Percentiles rank a stretch among this genome's conserved stretches.
These are phyloP conservation scores for Melocanna baccifera DNA, from an alignment of 176 grass and related monocot species.

Conservation along the genomic window DNA sequence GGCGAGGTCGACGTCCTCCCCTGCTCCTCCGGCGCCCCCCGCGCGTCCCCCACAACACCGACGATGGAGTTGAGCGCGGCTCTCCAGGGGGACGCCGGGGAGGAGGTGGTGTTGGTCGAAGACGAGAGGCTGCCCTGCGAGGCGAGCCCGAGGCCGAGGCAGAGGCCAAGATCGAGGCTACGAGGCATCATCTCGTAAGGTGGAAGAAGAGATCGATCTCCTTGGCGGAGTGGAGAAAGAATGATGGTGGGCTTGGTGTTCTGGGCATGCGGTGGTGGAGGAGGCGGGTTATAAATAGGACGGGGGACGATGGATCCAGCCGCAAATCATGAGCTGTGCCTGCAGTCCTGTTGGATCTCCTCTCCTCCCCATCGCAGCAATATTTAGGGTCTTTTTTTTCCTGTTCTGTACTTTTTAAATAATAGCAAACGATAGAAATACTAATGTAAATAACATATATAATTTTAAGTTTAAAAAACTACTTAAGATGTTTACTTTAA, in stretches of 20 bases:
- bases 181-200: conserved; percentile 26
- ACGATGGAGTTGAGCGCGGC: conserved; percentile 46
- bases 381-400: no score
- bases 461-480: no score
- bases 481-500: no score
- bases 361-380: no score
- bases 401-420: no score
- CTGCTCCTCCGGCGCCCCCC: background rate
- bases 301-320: background rate
- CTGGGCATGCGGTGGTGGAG: conserved; percentile 7
- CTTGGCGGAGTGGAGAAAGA: background rate
- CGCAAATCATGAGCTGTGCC: conserved; percentile 59
- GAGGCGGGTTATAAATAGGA: conserved; percentile 66
- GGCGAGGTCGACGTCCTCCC: conserved; percentile 62
- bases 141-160: conserved; percentile 50
- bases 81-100: conserved; percentile 23
- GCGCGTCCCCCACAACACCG: background rate
- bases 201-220: background rate
- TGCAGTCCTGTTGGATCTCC: conserved; percentile 6
- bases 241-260: background rate
- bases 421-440: no score
- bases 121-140: conserved; percentile 58
- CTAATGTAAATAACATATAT: fast-evolving
- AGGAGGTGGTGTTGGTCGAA: conserved; percentile 39
- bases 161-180: conserved; percentile 54